These are phyloP conservation scores for Neonectria sp. DNA, from an alignment of 2,329 filamentous ascomycete species.

Conservation along the genomic window DNA sequence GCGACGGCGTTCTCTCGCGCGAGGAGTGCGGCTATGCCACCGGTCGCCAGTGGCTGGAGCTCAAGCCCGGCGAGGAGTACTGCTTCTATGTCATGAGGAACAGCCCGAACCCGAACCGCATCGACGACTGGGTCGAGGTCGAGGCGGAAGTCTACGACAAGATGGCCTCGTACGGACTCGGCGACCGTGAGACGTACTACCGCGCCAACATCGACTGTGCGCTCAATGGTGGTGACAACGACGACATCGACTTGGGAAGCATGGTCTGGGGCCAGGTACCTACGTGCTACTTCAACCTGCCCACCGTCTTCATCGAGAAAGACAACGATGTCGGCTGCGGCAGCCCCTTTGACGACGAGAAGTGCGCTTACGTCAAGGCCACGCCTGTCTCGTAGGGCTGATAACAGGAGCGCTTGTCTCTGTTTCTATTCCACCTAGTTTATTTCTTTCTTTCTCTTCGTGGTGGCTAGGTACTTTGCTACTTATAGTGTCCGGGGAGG, in stretches of 20 bases:
- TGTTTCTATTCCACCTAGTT: background rate
- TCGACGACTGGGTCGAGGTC: conserved; percentile 26
- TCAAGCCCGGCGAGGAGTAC: conserved; percentile 29
- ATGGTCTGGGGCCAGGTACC: conserved; percentile 24
- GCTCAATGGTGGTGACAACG: background rate
- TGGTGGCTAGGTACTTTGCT: background rate
- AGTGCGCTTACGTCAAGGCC: conserved; percentile 20
- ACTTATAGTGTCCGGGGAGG: background rate
- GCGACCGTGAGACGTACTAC: conserved; percentile 27
- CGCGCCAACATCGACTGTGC: conserved; percentile 3
- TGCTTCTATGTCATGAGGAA: conserved; percentile 38
- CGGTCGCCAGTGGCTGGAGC: conserved; percentile 35
- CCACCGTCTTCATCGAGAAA: conserved; percentile 28
- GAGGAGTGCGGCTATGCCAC: conserved; percentile 30
- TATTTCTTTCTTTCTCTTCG: background rate
- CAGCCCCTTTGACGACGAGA: background rate
- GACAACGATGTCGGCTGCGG: conserved; percentile 25
- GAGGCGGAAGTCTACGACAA: conserved; percentile 24
- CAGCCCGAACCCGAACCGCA: conserved; percentile 5
- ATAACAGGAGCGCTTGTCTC: background rate
- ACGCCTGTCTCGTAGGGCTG: background rate
- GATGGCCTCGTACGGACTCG: conserved; percentile 36
- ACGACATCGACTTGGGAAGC: conserved; percentile 9
- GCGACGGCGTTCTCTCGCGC: conserved; percentile 8
- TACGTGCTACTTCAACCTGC: conserved; percentile 32